Evolutionary conservation across 345 rosid genomes (phyloP).

Genomic region (Diplotaxis tenuifolia): DNA sequence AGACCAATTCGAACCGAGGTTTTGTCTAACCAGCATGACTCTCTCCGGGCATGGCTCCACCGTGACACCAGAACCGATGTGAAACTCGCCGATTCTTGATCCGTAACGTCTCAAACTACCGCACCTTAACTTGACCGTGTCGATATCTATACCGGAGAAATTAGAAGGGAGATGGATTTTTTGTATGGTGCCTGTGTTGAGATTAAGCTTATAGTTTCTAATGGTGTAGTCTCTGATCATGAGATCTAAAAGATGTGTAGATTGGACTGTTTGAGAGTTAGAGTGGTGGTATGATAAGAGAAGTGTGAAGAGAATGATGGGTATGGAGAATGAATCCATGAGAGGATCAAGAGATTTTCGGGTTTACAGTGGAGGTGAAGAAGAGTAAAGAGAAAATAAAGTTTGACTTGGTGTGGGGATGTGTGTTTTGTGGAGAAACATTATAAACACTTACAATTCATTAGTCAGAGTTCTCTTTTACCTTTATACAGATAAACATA

Average conservation of each 20-base stretch:
- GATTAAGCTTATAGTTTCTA: constrained; percentile 47
- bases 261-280: constrained; percentile 49
- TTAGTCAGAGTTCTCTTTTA: constrained; percentile 22
- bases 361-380: constrained; percentile 14
- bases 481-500: constrained; percentile 18
- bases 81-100: constrained; percentile 33
- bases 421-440: constrained; percentile 5
- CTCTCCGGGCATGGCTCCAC: constrained; percentile 37
- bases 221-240: constrained; percentile 74
- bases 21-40: constrained; percentile 38
- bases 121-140: constrained; percentile 36
- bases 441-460: constrained; percentile 32
- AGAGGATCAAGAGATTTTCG: constrained; percentile 18
- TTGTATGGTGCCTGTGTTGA: constrained; percentile 59
- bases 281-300: constrained; percentile 32
- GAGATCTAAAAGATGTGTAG: constrained; percentile 63
- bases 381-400: constrained; percentile 19
- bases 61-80: constrained; percentile 27
- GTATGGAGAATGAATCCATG: constrained; percentile 31
- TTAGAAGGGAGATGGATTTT: constrained; percentile 64
- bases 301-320: constrained; percentile 1
- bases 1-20: constrained; percentile 38
- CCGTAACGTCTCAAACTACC: constrained; percentile 40
- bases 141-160: constrained; percentile 63
- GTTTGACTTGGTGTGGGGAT: background rate